Evolutionary conservation across 1,139 yeast genomes (phyloP), one percentile per base, ranked within the genome.

Genomic region (Trichomonascaceae sp.): DNA sequence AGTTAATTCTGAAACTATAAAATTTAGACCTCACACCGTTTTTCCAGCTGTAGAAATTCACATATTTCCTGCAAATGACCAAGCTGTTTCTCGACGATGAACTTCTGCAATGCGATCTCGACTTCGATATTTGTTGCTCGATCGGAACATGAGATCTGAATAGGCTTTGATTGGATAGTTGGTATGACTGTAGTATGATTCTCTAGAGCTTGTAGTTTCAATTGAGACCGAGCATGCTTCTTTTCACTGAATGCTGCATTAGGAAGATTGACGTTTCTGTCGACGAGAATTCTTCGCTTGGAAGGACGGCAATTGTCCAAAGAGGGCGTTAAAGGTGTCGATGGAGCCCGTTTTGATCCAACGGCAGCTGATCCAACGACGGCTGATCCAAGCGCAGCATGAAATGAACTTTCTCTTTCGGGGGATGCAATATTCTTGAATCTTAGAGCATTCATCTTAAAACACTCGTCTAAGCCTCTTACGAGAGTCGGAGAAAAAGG

Each of bases 401-500:
- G 41, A 15, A 36, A 36, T 17, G 41, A 36, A 13, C 41, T 36
- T 15, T 36, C 41, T 36, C 41, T 36, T 36, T 36, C 41, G 3
- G 41, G 41, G 17, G 41, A 36, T 36, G 41, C 41, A 36, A 36
- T 36, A 36, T 36, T 36, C 41, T 36, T 36, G 41, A 36, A 36
- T 13, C 43, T 43, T 13, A 39, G 15, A n/a, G 50, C 49, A 43
- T 47, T 51, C 38, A 61, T 44, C 45, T 54, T 55, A 51, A 62
- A 62, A 49, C 63, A 59, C 45, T 62, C 62, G n/a, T 60, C 58
- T 45, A 62, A 50, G 1, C 62, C 63, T 45, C 58, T 49, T 7
- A 63, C 57, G 18, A 61, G 52, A 7, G 59, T 56, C 9, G 65
- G 65, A 6, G 65, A 61, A 52, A 62, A 61, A 36, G 61, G 64